These are phyloP conservation scores for Echinochloa phyllopogon DNA, from an alignment of 176 grass and related monocot genomes.

Conservation along the genomic window DNA sequence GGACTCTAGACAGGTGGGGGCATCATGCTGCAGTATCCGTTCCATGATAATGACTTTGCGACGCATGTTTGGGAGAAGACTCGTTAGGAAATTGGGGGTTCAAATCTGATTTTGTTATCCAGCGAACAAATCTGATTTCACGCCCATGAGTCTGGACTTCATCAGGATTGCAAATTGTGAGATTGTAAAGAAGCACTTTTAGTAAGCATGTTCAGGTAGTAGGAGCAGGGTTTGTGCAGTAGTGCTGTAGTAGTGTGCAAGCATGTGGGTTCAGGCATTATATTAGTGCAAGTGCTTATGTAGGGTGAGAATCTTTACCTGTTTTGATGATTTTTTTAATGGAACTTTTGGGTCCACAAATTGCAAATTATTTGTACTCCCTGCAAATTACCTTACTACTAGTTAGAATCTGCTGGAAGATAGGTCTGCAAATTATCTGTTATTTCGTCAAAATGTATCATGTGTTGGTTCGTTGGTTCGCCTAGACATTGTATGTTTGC, in stretches of 20 bases:
- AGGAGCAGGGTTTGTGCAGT: background rate
- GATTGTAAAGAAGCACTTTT: background rate
- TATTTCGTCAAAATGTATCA: background rate
- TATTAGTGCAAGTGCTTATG: background rate
- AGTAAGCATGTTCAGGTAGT: background rate
- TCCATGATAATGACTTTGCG: background rate
- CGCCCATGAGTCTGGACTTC: background rate
- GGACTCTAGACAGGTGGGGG: background rate
- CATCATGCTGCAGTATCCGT: background rate
- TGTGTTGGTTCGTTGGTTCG: background rate
- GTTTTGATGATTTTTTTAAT: constrained; percentile 13
- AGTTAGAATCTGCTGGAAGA: background rate
- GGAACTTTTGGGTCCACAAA: background rate
- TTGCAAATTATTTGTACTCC: background rate
- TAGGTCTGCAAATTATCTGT: background rate
- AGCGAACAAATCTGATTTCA: background rate
- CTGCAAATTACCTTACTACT: constrained; percentile 9
- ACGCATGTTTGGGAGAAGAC: background rate
- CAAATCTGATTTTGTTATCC: constrained; percentile 5
- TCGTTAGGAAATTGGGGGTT: constrained; percentile 2
- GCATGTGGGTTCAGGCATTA: background rate
- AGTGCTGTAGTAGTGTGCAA: background rate
- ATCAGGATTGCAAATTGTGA: background rate
- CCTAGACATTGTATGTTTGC: background rate
- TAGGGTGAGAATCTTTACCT: constrained; percentile 16